Base-by-base conservation (phyloP, 2,329 filamentous ascomycete genomes). In the Helicocarpus griseus region DNA sequence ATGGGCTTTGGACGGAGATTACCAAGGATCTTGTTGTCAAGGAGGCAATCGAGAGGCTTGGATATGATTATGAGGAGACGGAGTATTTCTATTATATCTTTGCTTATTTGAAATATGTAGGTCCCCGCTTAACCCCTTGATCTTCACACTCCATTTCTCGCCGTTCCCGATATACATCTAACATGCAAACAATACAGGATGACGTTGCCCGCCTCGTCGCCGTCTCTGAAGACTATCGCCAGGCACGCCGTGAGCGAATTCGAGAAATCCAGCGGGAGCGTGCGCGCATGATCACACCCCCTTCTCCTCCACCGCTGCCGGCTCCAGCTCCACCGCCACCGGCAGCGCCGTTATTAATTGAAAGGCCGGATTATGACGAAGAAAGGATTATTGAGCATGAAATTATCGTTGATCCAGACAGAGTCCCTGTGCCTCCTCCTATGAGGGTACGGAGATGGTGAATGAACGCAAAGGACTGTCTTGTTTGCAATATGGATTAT, bases 1-100 rank as follows among this genome's bases (percentile, higher is more conserved):
- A 79, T 51, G 81, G 85, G 54, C 87, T 95, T 74, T 97, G 91
- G 91, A 98, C 93, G 0, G 93, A 97, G 70, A 89, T 98, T 60
- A 95, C 91, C 43, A 95, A 95, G 71, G 90, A 95, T 59, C 72
- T 97, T 33, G 88, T 97, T 14, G 77, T 85, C 53, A 82, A 85
- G 49, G 89, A 96, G 65, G 93, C 93, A 17, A 87, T 97, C 57
- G 85, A 95, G 59, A 77, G 85, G 61, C 73, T 84, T 63, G 88
- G 88, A 2, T 97, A 95, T 68, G 83, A 87, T 54, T 97, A 84
- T 63, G 89, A 96, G 65, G 90, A 97, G 75, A 93, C 88, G 0
- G 85, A 89, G 50, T 81, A 79, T 56, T 94, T 89, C 69, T 97
- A 87, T 70, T 97, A 96, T 68, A 82, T 97, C 43, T 91, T 95